Base-by-base conservation (phyloP, 192 early-diverging fungal genomes). In the Globomyces pollinis-pini region DNA sequence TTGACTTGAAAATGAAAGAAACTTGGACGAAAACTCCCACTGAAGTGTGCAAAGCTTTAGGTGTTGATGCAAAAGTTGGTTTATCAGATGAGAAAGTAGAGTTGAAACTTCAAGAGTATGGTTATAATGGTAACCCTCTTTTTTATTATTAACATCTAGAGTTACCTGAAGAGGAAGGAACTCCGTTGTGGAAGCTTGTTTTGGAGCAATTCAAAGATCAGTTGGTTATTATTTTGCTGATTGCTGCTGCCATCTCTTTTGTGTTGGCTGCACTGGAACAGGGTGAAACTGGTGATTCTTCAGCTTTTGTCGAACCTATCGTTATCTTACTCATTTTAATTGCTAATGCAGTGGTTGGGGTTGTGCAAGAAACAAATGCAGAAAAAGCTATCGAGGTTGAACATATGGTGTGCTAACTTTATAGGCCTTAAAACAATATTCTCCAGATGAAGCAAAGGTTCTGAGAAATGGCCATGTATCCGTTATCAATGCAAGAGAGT, bases 131-230 rank as follows among this genome's bases (percentile, higher is more conserved):
- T 87, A 47, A 26, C 5, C n/a, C n/a, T n/a, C n/a, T n/a, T n/a
- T n/a, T n/a, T 2, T 20, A 26, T 47, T 47, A n/a, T 26, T 47
- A 47, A 47, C 20, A 12, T 60, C n/a, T n/a, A 79, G 93, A 91
- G 72, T 80, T 99, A 32, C 91, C 94, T 50, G 85, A 89, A 38
- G 91, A 96, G 33, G 87, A 89, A 30, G 72, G 84, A 16, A 96
- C 91, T 3, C 91, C 96, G 12, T 71, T 98, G 2, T 94, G 89
- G 87, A 73, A 89, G 63, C 81, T 99, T 58, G 88, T 99, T 50
- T 64, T 92, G 45, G 94, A 93, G 71, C 96, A 99, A 75, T 98
- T 99, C 74, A 78, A 96, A 74, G 96, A 99, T 78, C 94, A 98
- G 69, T 84, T 99, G 33, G 96, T 99, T 23, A 75, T 98, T 33